These are phyloP conservation scores for Coemansia sp. DNA, from an alignment of 192 early-diverging fungal genomes.

Conservation along the genomic window DNA sequence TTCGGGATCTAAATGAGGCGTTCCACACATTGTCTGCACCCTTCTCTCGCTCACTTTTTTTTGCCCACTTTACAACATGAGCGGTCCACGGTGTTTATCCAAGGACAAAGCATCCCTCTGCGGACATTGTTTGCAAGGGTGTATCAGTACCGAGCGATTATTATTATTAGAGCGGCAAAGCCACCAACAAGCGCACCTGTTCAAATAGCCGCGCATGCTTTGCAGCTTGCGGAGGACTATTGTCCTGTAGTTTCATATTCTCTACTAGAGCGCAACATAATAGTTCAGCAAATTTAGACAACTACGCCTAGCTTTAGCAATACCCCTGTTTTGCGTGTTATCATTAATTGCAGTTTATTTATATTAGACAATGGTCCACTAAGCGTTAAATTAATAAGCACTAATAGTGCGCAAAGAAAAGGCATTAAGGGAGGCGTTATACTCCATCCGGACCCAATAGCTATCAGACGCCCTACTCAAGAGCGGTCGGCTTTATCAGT, in stretches of 20 bases:
- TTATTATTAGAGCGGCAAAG: background rate
- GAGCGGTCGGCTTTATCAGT: background rate
- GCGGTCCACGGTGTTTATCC: slow-evolving; percentile 10
- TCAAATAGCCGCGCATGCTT: slow-evolving; percentile 11
- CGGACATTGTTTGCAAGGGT: background rate
- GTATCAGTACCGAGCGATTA: slow-evolving; percentile 11
- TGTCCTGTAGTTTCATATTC: background rate
- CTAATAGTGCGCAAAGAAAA: background rate
- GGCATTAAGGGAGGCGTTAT: background rate
- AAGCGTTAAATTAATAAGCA: slow-evolving; percentile 10
- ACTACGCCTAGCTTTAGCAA: background rate
- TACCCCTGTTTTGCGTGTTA: background rate
- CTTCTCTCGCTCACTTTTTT: slow-evolving; percentile 7
- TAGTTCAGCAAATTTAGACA: background rate
- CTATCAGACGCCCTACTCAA: background rate
- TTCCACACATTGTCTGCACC: slow-evolving; percentile 11
- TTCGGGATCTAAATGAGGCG: slow-evolving; percentile 13
- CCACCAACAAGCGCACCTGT: slow-evolving; percentile 1
- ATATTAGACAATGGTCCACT: background rate
- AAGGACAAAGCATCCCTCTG: background rate
- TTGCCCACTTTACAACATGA: background rate
- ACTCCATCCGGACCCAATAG: background rate
- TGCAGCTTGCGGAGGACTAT: background rate
- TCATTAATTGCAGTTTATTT: background rate
- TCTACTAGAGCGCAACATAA: background rate